Percentiles rank a stretch among this genome's conserved stretches.
These are phyloP conservation scores for Phytophthora meadii DNA, from an alignment of 352 stramenopile genomes.

Conservation along the genomic window DNA sequence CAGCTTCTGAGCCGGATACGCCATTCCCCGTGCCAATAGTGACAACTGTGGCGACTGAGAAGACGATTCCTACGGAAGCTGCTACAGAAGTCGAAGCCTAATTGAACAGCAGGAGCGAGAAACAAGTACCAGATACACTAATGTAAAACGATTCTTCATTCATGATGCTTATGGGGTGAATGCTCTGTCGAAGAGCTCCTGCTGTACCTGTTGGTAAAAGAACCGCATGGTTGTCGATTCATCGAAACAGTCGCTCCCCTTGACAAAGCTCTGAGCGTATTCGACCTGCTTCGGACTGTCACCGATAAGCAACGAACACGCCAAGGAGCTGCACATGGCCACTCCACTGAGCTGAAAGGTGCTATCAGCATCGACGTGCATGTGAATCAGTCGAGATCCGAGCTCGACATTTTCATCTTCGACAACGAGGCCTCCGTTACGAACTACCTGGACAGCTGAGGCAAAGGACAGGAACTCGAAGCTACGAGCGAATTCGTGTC, in stretches of 20 bases:
- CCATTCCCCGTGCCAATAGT: constrained; percentile 49
- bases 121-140: background rate
- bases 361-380: constrained; percentile 40
- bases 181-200: constrained; percentile 25
- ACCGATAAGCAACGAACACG: constrained; percentile 31
- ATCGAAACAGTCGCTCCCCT: background rate
- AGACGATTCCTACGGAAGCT: constrained; percentile 7
- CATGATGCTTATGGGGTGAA: constrained; percentile 4
- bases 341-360: constrained; percentile 39
- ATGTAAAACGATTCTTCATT: constrained; percentile 19
- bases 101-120: background rate
- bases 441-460: constrained; percentile 27
- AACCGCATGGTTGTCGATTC: constrained; percentile 9
- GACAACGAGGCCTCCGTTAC: constrained; percentile 21
- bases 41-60: constrained; percentile 6
- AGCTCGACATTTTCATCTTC: constrained; percentile 8
- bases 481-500: constrained; percentile 28
- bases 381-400: constrained; percentile 36
- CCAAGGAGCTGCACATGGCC: constrained; percentile 35
- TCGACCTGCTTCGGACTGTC: constrained; percentile 20
- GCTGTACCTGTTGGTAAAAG: constrained; percentile 35
- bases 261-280: constrained; percentile 15
- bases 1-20: constrained; percentile 56
- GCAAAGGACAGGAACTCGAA: constrained; percentile 26
- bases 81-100: constrained; percentile 16